phyloP scores from a whole-genome alignment of 2,329 filamentous ascomycete genomes.

The Phyllosticta citrichinensis region DNA sequence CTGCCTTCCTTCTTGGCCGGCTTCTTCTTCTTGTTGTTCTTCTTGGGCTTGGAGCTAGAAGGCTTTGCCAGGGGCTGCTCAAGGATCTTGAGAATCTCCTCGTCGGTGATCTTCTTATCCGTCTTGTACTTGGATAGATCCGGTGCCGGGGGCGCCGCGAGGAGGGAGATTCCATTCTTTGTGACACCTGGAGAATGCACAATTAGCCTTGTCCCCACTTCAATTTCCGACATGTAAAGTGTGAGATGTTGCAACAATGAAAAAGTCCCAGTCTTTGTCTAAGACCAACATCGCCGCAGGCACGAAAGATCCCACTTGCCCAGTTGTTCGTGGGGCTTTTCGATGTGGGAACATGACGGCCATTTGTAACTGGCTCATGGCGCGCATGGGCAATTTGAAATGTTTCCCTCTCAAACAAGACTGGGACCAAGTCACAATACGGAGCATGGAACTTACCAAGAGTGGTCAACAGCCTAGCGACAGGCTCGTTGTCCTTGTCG shows the following conservation, averaged over 20 bases:
- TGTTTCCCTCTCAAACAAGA: background rate
- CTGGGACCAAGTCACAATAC: background rate
- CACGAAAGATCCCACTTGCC: background rate
- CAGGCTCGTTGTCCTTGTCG: slow-evolving; percentile 78
- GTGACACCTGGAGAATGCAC: slow-evolving; percentile 60
- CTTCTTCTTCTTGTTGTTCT: slow-evolving; percentile 79
- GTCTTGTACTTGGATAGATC: slow-evolving; percentile 79
- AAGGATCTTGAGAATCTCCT: slow-evolving; percentile 89
- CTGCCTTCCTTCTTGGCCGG: slow-evolving; percentile 54
- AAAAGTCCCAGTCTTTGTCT: background rate
- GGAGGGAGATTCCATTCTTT: slow-evolving; percentile 88
- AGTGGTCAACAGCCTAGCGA: slow-evolving; percentile 81
- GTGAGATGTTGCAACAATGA: background rate
- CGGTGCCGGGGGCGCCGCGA: slow-evolving; percentile 64
- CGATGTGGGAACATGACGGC: background rate
- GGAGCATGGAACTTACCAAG: slow-evolving; percentile 57
- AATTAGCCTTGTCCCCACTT: background rate
- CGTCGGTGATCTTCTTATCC: slow-evolving; percentile 96
- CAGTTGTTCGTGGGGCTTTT: background rate
- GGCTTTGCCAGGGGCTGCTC: slow-evolving; percentile 67
- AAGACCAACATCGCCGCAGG: background rate
- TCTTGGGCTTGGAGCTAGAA: slow-evolving; percentile 63
- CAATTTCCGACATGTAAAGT: background rate
- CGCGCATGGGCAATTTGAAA: background rate
- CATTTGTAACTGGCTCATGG: background rate